Evolutionary conservation across 2,329 filamentous ascomycete genomes (phyloP), one percentile per base, ranked within the genome.

Genomic region (Apiospora aurea): DNA sequence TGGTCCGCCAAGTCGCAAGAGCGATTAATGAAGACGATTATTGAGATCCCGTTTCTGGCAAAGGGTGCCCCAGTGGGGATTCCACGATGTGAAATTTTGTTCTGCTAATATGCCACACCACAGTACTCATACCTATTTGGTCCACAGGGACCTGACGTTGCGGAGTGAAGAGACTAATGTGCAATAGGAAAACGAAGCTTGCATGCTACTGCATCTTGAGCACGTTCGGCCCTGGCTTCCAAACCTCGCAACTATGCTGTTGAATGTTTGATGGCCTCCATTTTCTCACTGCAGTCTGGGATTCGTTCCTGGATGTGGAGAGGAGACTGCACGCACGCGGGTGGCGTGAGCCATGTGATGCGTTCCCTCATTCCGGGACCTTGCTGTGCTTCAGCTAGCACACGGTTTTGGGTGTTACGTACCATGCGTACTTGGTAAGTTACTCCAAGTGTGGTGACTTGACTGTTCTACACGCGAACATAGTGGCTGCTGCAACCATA

Each of bases 231-330:
- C 47, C 26, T 11, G 67, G 67, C 67, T 49, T 69, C 38, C 13
- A 49, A 38, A 49, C 67, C 44, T 49, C 43, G 13, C 24, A 69
- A 73, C 72, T 57, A 75, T 72, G 75, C 76, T 74, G 71, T 74
- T 70, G 68, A 64, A 74, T 71, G 47, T 69, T 73, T 76, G 77
- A 76, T 74, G 74, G 77, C 76, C 73, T 75, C 76, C 78, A 80
- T 87, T 87, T 87, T 85, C 87, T 88, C 87, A 86, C 85, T 87
- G 82, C 84, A 82, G 75, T 76, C 81, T 79, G 77, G 81, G 84
- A 85, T 83, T 82, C 72, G 80, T 71, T 41, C 80, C 80, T 79
- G 81, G 85, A 77, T 83, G 86, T 76, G 83, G 87, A 85, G 87
- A 87, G 87, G 85, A 80, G 8, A 41, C n/a, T 41, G 6, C 10